Conservation (phyloP, 441 rosid species). For the Gossypium lobatum region DNA sequence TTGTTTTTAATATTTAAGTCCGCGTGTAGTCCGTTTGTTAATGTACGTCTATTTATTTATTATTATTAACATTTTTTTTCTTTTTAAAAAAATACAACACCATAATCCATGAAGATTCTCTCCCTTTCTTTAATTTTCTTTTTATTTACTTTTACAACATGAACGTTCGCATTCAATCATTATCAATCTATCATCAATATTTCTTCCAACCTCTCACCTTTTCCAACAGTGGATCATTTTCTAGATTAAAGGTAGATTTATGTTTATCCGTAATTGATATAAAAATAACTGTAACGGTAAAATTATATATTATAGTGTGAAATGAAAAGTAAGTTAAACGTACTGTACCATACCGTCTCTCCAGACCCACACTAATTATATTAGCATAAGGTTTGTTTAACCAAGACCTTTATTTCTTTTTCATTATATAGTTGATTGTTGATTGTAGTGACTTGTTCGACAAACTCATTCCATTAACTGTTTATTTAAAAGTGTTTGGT, state of each 20-base stretch:
- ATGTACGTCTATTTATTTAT: background rate
- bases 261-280: fast-evolving
- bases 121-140: background rate
- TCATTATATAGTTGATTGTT: too few relatives aligned
- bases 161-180: background rate
- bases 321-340: fast-evolving
- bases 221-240: background rate
- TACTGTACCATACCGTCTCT: fast-evolving
- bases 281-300: fast-evolving
- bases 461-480: too few relatives aligned
- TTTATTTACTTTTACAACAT: background rate
- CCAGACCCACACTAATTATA: too few relatives aligned
- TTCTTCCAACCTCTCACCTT: background rate
- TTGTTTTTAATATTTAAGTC: background rate
- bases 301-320: too few relatives aligned
- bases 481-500: too few relatives aligned
- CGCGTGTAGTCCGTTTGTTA: background rate
- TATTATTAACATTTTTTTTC: background rate
- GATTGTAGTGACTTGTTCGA: too few relatives aligned
- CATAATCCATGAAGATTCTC: background rate
- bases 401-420: too few relatives aligned
- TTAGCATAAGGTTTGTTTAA: too few relatives aligned
- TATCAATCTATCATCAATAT: background rate
- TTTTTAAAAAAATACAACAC: background rate
- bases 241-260: too few relatives aligned